These are phyloP conservation scores for Didymella exigua DNA, from an alignment of 2,329 filamentous ascomycete species.

Conservation along the genomic window DNA sequence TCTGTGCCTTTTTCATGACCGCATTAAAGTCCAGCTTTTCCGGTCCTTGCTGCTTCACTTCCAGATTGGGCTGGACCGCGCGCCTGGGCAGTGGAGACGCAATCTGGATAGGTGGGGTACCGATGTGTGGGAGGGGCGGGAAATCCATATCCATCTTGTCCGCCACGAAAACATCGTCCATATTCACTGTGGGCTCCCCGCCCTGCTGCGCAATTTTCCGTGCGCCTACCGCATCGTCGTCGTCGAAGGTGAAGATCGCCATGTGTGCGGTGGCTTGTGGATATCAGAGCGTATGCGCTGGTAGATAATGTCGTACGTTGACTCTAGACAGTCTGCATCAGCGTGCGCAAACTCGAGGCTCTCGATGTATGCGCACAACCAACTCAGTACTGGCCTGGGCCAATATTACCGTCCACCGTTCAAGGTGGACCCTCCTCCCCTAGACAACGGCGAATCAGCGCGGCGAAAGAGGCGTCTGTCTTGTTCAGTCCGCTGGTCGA, in stretches of 20 bases:
- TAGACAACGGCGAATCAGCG: slow-evolving; percentile 53
- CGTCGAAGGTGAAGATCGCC: slow-evolving; percentile 45
- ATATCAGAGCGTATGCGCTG: slow-evolving; percentile 15
- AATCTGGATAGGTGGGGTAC: slow-evolving; percentile 48
- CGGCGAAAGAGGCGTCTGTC: slow-evolving; percentile 55
- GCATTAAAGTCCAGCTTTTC: slow-evolving; percentile 48
- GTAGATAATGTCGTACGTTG: slow-evolving; percentile 18
- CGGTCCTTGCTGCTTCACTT: slow-evolving; percentile 30
- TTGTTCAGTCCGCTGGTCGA: slow-evolving; percentile 47
- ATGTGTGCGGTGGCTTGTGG: slow-evolving; percentile 25
- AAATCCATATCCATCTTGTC: slow-evolving; percentile 36
- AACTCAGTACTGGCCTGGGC: slow-evolving; percentile 24
- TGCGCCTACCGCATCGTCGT: slow-evolving; percentile 38
- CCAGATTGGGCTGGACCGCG: slow-evolving; percentile 28
- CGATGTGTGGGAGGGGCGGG: slow-evolving; percentile 29
- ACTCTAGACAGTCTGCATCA: slow-evolving; percentile 35
- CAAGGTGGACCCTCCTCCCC: slow-evolving; percentile 58
- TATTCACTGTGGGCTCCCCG: slow-evolving; percentile 10
- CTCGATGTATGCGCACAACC: slow-evolving; percentile 32
- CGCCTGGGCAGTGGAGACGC: slow-evolving; percentile 41
- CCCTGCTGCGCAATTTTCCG: slow-evolving; percentile 18
- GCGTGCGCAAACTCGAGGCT: slow-evolving; percentile 22
- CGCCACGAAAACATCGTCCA: slow-evolving; percentile 25
- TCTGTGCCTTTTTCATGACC: slow-evolving; percentile 47
- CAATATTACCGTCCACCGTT: slow-evolving; percentile 59